These are phyloP conservation scores for Cladosporium sp. DNA, from an alignment of 2,329 filamentous ascomycete species.

Conservation along the genomic window DNA sequence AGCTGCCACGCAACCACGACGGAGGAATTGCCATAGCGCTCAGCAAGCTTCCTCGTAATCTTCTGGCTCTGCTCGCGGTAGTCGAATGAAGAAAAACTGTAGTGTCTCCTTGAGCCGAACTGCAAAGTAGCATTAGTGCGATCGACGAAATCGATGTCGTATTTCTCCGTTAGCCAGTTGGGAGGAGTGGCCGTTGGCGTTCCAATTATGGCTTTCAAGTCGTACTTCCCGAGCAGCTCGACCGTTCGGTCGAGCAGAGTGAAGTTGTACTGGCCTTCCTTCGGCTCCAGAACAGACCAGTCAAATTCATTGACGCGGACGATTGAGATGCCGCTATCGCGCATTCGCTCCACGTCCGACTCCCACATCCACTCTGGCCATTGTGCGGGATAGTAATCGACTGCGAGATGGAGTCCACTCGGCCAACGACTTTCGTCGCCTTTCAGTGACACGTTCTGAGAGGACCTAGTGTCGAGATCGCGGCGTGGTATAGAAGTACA, in stretches of 20 bases:
- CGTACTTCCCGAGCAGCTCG: slow-evolving; percentile 19
- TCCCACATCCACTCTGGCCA: slow-evolving; percentile 27
- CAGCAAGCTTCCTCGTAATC: slow-evolving; percentile 22
- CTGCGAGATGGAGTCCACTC: slow-evolving; percentile 18
- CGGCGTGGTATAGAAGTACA: not conserved
- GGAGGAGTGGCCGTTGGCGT: slow-evolving; percentile 23
- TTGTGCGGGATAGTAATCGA: slow-evolving; percentile 25
- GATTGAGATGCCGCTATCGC: slow-evolving; percentile 20
- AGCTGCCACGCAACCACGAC: slow-evolving; percentile 21
- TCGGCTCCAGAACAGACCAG: slow-evolving; percentile 21
- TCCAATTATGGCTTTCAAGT: slow-evolving; percentile 20
- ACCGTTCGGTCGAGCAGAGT: slow-evolving; percentile 21
- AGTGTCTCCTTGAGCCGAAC: slow-evolving; percentile 22
- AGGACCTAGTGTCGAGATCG: not conserved
- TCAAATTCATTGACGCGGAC: slow-evolving; percentile 24
- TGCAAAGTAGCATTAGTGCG: slow-evolving; percentile 20
- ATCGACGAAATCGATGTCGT: slow-evolving; percentile 21
- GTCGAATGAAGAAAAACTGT: slow-evolving; percentile 24
- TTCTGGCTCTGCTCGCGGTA: slow-evolving; percentile 21
- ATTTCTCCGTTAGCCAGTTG: slow-evolving; percentile 23
- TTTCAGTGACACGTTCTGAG: slow-evolving; percentile 3
- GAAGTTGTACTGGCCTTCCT: slow-evolving; percentile 23
- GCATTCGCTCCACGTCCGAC: slow-evolving; percentile 19
- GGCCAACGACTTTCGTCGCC: slow-evolving; percentile 18
- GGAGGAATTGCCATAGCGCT: slow-evolving; percentile 21